Base-by-base conservation (phyloP, 2,329 filamentous ascomycete species). In the Davidsoniella neocaledoniae region DNA sequence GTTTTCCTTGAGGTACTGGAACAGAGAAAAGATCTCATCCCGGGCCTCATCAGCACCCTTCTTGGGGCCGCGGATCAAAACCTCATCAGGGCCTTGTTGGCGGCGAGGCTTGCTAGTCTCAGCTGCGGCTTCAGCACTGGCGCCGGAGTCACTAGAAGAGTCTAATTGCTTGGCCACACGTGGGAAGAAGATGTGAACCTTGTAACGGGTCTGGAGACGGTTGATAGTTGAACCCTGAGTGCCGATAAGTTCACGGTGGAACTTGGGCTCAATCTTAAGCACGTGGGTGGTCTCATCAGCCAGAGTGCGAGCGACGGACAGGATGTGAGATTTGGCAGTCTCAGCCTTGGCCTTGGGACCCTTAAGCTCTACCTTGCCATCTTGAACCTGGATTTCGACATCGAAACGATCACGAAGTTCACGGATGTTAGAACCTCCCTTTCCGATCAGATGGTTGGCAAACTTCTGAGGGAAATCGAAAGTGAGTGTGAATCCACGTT, bases 381-480 rank as follows among this genome's bases (percentile, higher is more conserved):
- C 86, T 57, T 93, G 81, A 38, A 96, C 82, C 65, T 95, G 87
- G 55, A 98, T 81, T 52, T 81, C 77, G 4, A 82, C 79, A 53
- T 81, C 77, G 53, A 80, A 81, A 55, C 74, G 74, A 54, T 82
- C 79, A 43, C 77, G 72, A 37, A 83, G 66, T 57, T 81, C 77
- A 49, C 72, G 71, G 58, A 82, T 79, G 60, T 79, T 74, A 64
- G 76, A 78, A 16, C 78, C 79, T 46, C 76, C 73, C 63, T 81
- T 81, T 48, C 79, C 79, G 58, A 81, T 80, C 2, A 83, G 74
- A 62, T 94, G 83, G 64, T 94, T 94, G 55, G 88, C 87, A 61
- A 79, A 93, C 66, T 94, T 93, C 62, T 94, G 85, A 6, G 90
- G 90, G 68, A 94, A 98, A 55, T 94, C 86, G 57, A 96, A 96